These are phyloP conservation scores for Xylariaceae sp. DNA, from an alignment of 2,329 filamentous ascomycete species.

Conservation along the genomic window DNA sequence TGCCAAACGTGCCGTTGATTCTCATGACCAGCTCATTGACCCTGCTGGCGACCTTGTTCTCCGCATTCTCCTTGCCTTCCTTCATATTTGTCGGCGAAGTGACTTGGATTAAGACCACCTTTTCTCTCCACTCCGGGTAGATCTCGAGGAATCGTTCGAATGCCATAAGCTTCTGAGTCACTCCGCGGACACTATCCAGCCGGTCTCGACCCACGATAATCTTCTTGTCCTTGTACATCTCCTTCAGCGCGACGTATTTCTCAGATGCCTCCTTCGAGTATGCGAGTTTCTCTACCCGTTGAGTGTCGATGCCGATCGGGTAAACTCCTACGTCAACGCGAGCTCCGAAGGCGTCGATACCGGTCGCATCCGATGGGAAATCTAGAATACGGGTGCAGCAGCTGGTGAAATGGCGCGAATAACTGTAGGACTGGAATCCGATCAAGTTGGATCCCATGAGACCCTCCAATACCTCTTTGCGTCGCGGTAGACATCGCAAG, in stretches of 20 bases:
- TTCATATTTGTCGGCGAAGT: slow-evolving; percentile 81
- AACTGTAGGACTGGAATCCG: slow-evolving; percentile 93
- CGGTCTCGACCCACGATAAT: slow-evolving; percentile 92
- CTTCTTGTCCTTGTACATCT: slow-evolving; percentile 82
- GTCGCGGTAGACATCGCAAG: slow-evolving; percentile 76
- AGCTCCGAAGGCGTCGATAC: slow-evolving; percentile 82
- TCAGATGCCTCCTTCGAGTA: slow-evolving; percentile 66
- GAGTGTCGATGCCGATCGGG: slow-evolving; percentile 90
- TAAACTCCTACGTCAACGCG: slow-evolving; percentile 90
- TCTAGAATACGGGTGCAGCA: slow-evolving; percentile 87
- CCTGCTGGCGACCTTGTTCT: slow-evolving; percentile 77
- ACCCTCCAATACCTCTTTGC: slow-evolving; percentile 87
- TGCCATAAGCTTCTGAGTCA: slow-evolving; percentile 91
- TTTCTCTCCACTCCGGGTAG: slow-evolving; percentile 86
- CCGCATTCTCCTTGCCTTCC: slow-evolving; percentile 68
- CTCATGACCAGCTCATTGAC: slow-evolving; percentile 86
- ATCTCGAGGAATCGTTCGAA: slow-evolving; percentile 88
- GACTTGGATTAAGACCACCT: slow-evolving; percentile 91
- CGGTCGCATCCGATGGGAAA: slow-evolving; percentile 79
- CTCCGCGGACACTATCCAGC: slow-evolving; percentile 86
- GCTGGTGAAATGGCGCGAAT: slow-evolving; percentile 88
- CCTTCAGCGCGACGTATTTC: slow-evolving; percentile 66
- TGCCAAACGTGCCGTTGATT: slow-evolving; percentile 89
- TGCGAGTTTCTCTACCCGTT: slow-evolving; percentile 67
- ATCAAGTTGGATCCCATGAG: slow-evolving; percentile 88